Conservation (phyloP, 495 filamentous ascomycete species). For the Podospora pseudocomata region DNA sequence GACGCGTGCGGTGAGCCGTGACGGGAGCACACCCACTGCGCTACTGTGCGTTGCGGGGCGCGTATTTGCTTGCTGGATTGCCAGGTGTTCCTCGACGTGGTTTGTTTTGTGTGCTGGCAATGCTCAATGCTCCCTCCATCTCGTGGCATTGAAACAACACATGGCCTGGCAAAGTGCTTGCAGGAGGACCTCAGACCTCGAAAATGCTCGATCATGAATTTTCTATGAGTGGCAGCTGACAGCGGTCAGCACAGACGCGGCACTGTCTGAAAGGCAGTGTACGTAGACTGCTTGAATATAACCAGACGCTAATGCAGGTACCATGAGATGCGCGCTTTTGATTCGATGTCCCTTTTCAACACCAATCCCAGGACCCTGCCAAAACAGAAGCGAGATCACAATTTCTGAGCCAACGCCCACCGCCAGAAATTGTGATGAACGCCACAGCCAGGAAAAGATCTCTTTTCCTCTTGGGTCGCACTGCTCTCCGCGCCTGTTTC, state of each 20-base stretch:
- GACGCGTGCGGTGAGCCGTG: constrained; percentile 1
- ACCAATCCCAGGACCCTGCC: constrained; percentile 3
- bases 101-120: background rate
- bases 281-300: background rate
- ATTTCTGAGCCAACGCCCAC: background rate
- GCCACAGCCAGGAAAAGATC: constrained; percentile 3
- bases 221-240: background rate
- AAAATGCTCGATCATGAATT: background rate
- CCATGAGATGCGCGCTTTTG: constrained; percentile 6
- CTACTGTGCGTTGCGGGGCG: background rate
- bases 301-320: constrained; percentile 24
- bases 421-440: constrained; percentile 2
- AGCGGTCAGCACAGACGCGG: background rate
- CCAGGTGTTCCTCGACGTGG: background rate
- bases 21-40: background rate
- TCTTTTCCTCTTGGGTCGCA: constrained; percentile 1
- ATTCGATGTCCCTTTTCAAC: constrained; percentile 13
- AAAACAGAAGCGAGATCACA: constrained; percentile 20
- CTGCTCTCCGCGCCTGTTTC: constrained; percentile 16
- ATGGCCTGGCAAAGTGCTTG: background rate
- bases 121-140: too few relatives aligned
- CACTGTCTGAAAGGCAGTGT: background rate
- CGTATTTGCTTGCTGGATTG: background rate
- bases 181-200: background rate
- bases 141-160: background rate